Base-by-base conservation (phyloP, 495 filamentous ascomycete genomes). In the Xylaria curta region DNA sequence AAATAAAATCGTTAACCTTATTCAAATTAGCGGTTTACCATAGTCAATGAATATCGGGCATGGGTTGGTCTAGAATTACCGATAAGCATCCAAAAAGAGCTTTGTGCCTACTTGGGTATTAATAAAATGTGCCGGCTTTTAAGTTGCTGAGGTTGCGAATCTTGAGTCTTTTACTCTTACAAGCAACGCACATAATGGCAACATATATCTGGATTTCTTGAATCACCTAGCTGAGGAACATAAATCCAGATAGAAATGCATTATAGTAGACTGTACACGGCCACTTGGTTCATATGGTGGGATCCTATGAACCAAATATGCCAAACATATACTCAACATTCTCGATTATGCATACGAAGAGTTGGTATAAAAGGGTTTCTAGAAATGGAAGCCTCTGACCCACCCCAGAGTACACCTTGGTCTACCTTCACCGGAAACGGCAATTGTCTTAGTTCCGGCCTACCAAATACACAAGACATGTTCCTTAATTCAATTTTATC, bases 391-490 rank as follows among this genome's bases (percentile, higher is more conserved):
- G 49, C n/a, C 21, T 24, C n/a, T 53, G n/a, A 24, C n/a, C 49
- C 49, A 53, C 49, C 49, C 24, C 26, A 13, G 12, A 38, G 36
- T 38, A 38, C 6, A 38, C 8, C 36, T 38, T 38, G 36, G 36
- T 38, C 36, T 38, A 38, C 36, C 12, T 26, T 47, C 42, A 49
- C 61, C 61, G 61, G 40, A 64, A 64, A 64, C 61, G 42, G 61
- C 38, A 4, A 64, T 46, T 9, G 13, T 33, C 61, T 49, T 64
- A 42, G 40, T 47, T 47, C 38, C 38, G 6, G 21, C 38, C 38
- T 47, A 64, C 42, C 61, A 64, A 28, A 21, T 31, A 64, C 61
- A 28, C 15, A 28, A 44, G 40, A 8, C 19, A 4, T 31, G n/a
- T 46, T 47, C 15, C 9, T 46, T 47, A 33, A 13, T 64, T 49